Evolutionary conservation across 2,329 filamentous ascomycete genomes (phyloP), one percentile per base, ranked within the genome.

Genomic region (Colletotrichum eremochloae): DNA sequence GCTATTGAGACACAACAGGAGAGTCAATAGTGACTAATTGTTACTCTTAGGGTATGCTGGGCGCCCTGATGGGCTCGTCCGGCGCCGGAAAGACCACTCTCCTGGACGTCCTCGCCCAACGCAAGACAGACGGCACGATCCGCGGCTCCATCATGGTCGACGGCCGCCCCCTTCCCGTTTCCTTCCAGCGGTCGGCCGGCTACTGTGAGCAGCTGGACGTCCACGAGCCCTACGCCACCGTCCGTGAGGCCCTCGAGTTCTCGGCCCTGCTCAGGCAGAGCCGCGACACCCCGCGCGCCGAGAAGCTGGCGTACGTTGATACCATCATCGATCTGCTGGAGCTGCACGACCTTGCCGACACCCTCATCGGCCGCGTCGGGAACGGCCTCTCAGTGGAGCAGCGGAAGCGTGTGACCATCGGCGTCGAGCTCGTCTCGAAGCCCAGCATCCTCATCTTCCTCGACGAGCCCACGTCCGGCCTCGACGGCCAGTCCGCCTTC

Each of bases 1-100:
- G 24, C 24, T 24, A 24, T 24, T 24, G 24, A 24, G 24, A 24
- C 24, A 24, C 24, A 24, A 24, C 24, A 24, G 24, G 24, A 24
- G 24, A 24, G 24, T 24, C 24, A 24, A 24, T 24, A 24, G 24
- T 24, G 24, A 24, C 24, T 24, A 24, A 24, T 24, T 24, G 24
- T 24, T 24, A 24, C 24, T 24, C 1, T 24, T 24, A 24, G 24
- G 24, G 93, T 60, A 94, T 91, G 74, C 81, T 95, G 29, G 94
- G 91, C 3, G 93, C 93, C 5, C 84, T 96, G n/a, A 94, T 95
- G 93, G 92, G 93, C 76, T 90, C 93, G 2, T 93, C 91, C 14
- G 94, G 93, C 75, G 94, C 94, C 20, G 94, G 94, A 64, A 97
- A 97, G 82, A 97, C 94, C 0, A 96, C 94, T 0, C 87, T 97